Conservation (phyloP, 352 stramenopile species). For the Albugo laibachii region DNA sequence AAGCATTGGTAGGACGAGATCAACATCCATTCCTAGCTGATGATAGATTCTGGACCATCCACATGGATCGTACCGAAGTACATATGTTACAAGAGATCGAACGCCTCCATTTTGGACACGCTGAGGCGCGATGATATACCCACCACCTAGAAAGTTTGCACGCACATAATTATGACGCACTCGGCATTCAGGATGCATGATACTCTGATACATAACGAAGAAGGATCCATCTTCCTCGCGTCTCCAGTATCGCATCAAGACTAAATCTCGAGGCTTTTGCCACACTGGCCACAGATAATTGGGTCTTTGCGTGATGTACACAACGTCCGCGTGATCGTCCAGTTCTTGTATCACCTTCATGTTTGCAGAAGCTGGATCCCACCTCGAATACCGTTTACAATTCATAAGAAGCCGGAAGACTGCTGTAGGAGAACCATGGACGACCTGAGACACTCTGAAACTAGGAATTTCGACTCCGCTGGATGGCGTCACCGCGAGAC, state of each 20-base stretch:
- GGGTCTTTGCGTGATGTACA: constrained; percentile 69
- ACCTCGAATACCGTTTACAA: constrained; percentile 56
- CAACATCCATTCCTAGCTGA: constrained; percentile 74
- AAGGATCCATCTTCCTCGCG: constrained; percentile 75
- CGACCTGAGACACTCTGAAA: constrained; percentile 62
- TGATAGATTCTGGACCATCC: constrained; percentile 71
- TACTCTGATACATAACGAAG: constrained; percentile 82
- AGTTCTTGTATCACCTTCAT: constrained; percentile 73
- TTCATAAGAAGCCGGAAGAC: constrained; percentile 76
- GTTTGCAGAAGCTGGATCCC: constrained; percentile 54
- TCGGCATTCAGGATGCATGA: constrained; percentile 64
- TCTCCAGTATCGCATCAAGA: constrained; percentile 77
- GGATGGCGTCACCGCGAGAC: constrained; percentile 39
- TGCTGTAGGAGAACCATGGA: constrained; percentile 59
- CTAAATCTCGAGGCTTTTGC: constrained; percentile 68
- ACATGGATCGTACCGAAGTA: constrained; percentile 54
- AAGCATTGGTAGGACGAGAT: constrained; percentile 69
- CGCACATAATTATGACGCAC: constrained; percentile 75
- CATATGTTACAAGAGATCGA: constrained; percentile 62
- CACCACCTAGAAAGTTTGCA: constrained; percentile 47
- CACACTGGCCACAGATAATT: constrained; percentile 68
- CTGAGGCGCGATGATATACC: constrained; percentile 71
- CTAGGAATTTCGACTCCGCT: constrained; percentile 55
- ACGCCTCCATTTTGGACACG: constrained; percentile 54
- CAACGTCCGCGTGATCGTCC: constrained; percentile 76